Evolutionary conservation across 768 basidiomycete species (phyloP), one percentile per base, ranked within the genome.

Genomic region (Leccinellum luteum): DNA sequence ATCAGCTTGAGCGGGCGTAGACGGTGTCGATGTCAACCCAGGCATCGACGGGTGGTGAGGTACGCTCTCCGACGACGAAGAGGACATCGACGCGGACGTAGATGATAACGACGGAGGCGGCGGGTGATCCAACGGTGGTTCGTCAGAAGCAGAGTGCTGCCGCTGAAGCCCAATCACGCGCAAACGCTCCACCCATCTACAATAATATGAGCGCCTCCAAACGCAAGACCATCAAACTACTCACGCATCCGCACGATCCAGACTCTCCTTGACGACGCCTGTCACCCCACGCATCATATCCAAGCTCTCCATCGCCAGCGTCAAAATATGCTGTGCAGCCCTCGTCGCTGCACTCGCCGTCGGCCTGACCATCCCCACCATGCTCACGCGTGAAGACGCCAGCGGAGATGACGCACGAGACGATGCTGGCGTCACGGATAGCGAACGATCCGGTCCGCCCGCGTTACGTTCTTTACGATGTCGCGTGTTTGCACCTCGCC

Each of bases 231-330:
- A 53, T 47, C 31, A 51, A n/a, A 27, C 3, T 8, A 82, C 86
- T 45, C 71, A 92, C 84, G 88, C 82, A 69, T 95, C 94, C 30
- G 93, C 94, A 54, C 87, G 79, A 69, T 94, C 92, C 71, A 95
- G 76, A 60, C 86, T 90, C 59, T 94, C 94, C 65, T 86, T 88
- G 59, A 95, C 89, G 23, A 95, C 91, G 4, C 83, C 81, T n/a
- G 91, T 91, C 28, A 94, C 91, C 28, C 90, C 85, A 28, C 87
- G 79, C 79, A 96, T 85, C 92, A 94, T 95, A 67, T 96, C 93
- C 71, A 96, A 67, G 67, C 92, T 94, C 76, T 96, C 94, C 14
- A 89, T 89, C 13, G 94, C 92, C 9, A 96, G 83, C 8, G 86
- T 85, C 62, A 96, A 69, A 19, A 96, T 86, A 51, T 89, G 77